Conservation (phyloP, 2,329 filamentous ascomycete genomes). For the Cordyceps militaris region DNA sequence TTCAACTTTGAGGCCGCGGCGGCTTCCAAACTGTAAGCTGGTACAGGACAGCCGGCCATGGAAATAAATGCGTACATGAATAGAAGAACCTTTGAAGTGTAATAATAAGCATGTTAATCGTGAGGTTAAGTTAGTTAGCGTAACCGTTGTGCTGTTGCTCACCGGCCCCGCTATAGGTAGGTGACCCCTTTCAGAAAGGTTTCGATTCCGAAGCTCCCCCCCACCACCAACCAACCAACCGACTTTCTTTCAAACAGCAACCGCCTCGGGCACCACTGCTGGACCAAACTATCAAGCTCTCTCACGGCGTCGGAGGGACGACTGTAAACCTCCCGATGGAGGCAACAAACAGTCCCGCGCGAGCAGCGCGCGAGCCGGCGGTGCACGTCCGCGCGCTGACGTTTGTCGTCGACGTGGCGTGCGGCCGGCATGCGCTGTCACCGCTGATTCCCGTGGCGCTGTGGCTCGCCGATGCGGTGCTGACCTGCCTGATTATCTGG, state of each 20-base stretch:
- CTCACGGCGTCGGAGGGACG: background rate
- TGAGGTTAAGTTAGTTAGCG: too few species aligned
- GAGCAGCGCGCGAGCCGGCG: slow-evolving; percentile 16
- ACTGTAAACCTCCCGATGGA: background rate
- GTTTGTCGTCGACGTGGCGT: slow-evolving; percentile 37
- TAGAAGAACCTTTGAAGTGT: too few species aligned
- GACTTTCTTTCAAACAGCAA: too few species aligned
- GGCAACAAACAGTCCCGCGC: slow-evolving; percentile 6
- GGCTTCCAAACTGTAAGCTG: slow-evolving; percentile 3
- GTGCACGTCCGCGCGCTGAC: slow-evolving; percentile 22
- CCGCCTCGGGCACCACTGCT: background rate
- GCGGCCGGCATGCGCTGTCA: slow-evolving; percentile 43
- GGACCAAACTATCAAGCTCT: background rate
- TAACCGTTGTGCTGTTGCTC: too few species aligned
- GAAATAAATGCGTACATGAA: too few species aligned
- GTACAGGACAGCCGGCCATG: background rate
- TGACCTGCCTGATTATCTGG: slow-evolving; percentile 70
- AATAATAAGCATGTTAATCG: too few species aligned
- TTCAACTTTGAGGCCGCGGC: slow-evolving; percentile 16
- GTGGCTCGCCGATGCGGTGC: slow-evolving; percentile 60
- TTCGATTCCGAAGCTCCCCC: too few species aligned
- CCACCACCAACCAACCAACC: too few species aligned
- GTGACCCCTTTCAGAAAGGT: too few species aligned
- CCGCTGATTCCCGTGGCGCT: slow-evolving; percentile 51
- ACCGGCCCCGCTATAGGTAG: too few species aligned